Percentiles rank a stretch among this genome's conserved stretches.
Conservation (phyloP, 768 basidiomycete genomes). For the Termitomyces sp. region DNA sequence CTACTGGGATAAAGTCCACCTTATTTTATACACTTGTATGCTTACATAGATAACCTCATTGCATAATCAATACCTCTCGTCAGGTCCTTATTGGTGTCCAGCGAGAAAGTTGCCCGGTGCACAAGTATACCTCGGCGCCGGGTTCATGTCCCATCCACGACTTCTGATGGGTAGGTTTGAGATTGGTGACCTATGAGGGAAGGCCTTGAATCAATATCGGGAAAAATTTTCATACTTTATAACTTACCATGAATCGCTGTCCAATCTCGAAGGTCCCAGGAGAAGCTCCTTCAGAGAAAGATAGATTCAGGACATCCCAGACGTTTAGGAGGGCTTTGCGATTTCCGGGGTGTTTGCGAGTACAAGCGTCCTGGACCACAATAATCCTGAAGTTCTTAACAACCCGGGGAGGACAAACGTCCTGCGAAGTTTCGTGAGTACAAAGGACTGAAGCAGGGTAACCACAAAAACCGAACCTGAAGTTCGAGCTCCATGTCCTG, state of each 20-base stretch:
- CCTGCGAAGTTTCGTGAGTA: constrained; percentile 30
- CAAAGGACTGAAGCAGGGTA: background rate
- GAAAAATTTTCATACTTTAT: constrained; percentile 5
- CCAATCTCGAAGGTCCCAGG: constrained; percentile 57
- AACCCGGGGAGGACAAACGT: constrained; percentile 67
- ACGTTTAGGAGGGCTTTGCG: constrained; percentile 77
- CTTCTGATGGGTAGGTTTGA: constrained; percentile 62
- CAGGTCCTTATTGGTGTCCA: constrained; percentile 46
- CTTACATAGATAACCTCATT: background rate
- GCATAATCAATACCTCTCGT: constrained; percentile 2
- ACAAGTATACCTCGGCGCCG: constrained; percentile 68
- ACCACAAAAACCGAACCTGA: constrained; percentile 42
- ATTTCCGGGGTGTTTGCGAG: constrained; percentile 46
- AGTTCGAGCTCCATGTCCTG: constrained; percentile 75
- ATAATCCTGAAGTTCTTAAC: constrained; percentile 78
- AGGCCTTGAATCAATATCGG: background rate
- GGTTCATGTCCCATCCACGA: constrained; percentile 70
- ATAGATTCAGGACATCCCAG: constrained; percentile 69
- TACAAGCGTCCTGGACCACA: constrained; percentile 61
- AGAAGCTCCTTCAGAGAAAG: constrained; percentile 47
- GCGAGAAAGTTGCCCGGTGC: constrained; percentile 61
- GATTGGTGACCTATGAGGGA: constrained; percentile 54
- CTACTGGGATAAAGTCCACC: background rate
- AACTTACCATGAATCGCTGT: constrained; percentile 64
- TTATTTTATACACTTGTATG: constrained; percentile 11